Evolutionary conservation across 306 rosid genomes (phyloP), one percentile per base, ranked within the genome.

Genomic region (Boehmeria nivea): DNA sequence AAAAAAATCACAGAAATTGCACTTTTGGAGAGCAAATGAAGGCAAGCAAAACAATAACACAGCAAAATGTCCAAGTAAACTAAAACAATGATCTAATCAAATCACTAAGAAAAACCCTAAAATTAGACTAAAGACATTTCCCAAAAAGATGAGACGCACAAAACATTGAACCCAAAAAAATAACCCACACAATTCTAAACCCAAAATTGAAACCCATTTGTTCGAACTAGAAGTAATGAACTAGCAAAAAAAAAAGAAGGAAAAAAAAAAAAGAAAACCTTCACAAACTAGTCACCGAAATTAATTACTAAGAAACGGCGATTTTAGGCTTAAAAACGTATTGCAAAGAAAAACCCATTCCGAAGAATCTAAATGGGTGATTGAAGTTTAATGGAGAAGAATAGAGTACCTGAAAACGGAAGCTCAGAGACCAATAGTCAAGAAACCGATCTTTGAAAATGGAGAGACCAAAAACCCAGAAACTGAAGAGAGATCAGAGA

Each of bases 381-480:
- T n/a, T 5, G 45, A 40, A 14, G 10, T 3, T n/a, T 11, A 14
- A 40, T 10, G n/a, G 17, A 40, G 17, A n/a, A 40, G 45, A 40
- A 40, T 10, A 40, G 45, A 40, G 17, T 40, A 40, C 45, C 45
- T 40, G 45, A 14, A 40, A 40, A 40, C 10, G 45, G 6, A 40
- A 40, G 45, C 45, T 40, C 45, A 31, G 45, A 40, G 45, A 40
- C 8, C 36, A 31, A 60, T 24, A 43, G 49, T 60, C 56, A 52
- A 28, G 61, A 51, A 38, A 18, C 36, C 5, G 15, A 46, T 17
- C 51, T 28, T 28, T 37, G 44, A 34, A 27, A n/a, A n/a, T 7
- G 23, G 54, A 59, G 61, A 34, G 12, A 2, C 15, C 14, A 6
- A 31, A 37, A 42, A 45, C 20, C 31, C 45, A 12, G 45, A 40